phyloP scores from a whole-genome alignment of 2,329 filamentous ascomycete species.

The Didymella segeticola region DNA sequence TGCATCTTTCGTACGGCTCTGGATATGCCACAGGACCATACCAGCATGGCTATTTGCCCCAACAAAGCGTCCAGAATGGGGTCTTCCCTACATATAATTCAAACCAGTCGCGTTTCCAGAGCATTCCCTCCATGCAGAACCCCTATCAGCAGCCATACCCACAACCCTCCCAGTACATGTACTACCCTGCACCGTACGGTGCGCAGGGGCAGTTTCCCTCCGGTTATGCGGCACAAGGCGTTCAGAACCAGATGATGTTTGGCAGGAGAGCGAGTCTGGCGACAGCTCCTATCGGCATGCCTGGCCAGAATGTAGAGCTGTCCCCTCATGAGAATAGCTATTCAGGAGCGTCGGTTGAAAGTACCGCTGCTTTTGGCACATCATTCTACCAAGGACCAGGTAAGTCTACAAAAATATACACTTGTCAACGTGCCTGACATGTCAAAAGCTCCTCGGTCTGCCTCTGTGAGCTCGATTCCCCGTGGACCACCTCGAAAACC shows the following conservation, averaged over 20 bases:
- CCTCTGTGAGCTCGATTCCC: conserved; percentile 50
- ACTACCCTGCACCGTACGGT: conserved; percentile 45
- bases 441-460: conserved; percentile 32
- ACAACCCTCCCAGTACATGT: conserved; percentile 44
- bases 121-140: conserved; percentile 30
- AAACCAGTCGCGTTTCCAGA: conserved; percentile 35
- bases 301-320: conserved; percentile 31
- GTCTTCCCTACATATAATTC: conserved; percentile 33
- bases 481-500: conserved; percentile 72
- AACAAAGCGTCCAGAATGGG: conserved; percentile 33
- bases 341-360: conserved; percentile 22
- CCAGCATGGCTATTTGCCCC: conserved; percentile 36
- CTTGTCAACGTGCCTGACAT: too few relatives aligned
- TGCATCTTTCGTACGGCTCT: conserved; percentile 36
- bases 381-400: conserved; percentile 12
- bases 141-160: conserved; percentile 42
- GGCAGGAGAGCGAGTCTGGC: conserved; percentile 39
- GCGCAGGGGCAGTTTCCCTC: conserved; percentile 37
- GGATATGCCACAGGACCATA: conserved; percentile 38
- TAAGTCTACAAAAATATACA: background rate
- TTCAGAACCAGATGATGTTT: conserved; percentile 36
- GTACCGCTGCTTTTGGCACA: conserved; percentile 25
- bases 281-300: conserved; percentile 23
- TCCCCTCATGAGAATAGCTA: conserved; percentile 30
- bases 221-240: conserved; percentile 32